A percentile compares a stretch with the other conserved stretches of the same genome.
Evolutionary conservation across 306 rosid genomes (phyloP).

Genomic region (Glycine tomentella): DNA sequence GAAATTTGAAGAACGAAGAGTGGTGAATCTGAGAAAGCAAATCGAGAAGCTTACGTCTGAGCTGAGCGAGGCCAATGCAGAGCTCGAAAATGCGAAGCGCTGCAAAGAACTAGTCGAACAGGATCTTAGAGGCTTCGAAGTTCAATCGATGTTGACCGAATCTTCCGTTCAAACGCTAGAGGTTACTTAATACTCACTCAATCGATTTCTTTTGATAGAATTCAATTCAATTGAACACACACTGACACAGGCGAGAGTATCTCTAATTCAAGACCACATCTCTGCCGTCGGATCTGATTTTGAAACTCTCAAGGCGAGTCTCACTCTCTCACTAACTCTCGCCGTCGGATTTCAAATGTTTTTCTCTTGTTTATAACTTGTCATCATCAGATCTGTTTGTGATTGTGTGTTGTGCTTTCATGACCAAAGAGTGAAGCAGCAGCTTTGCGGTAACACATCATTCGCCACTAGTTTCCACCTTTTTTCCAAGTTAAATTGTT

Average conservation of each 20-base stretch:
- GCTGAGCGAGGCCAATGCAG: conserved; percentile 53
- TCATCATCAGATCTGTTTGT: conserved; percentile 29
- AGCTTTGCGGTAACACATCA: conserved; percentile 55
- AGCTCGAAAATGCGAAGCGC: conserved; percentile 74
- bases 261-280: conserved; percentile 61
- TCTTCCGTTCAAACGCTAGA: conserved; percentile 70
- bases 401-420: conserved; percentile 24
- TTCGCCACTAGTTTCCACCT: too few relatives aligned
- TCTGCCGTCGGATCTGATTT: conserved; percentile 65
- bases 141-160: conserved; percentile 65
- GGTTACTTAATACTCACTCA: too few relatives aligned
- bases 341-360: conserved; percentile 3
- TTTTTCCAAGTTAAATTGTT: background rate
- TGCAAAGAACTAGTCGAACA: conserved; percentile 73
- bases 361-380: conserved; percentile 16
- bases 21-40: conserved; percentile 67
- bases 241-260: conserved; percentile 68
- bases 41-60: conserved; percentile 68
- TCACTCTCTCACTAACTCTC: conserved; percentile 19
- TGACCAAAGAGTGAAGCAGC: conserved; percentile 60
- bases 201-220: too few relatives aligned
- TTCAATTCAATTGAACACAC: conserved; percentile 1
- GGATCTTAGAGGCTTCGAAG: conserved; percentile 82
- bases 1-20: conserved; percentile 67
- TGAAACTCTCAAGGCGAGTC: conserved; percentile 70